Evolutionary conservation across 2,329 filamentous ascomycete genomes (phyloP), one percentile per base, ranked within the genome.

Genomic region (Exophiala aquamarina): DNA sequence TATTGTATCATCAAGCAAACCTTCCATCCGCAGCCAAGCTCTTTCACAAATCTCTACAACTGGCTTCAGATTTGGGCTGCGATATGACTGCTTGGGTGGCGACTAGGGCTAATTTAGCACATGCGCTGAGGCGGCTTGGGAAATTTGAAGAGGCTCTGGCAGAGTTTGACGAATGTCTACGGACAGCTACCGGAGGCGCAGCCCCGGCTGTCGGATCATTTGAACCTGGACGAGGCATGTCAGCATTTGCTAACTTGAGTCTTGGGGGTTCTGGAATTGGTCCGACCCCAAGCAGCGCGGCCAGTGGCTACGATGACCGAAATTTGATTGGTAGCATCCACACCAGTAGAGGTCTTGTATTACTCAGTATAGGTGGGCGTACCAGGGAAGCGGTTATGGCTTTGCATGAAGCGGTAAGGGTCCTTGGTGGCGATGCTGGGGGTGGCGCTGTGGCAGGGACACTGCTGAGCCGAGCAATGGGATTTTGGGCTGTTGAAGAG

Each of bases 1-100:
- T 96, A n/a, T 85, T 89, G 56, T 98, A 95, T 63, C 90, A 97
- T 65, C 89, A 96, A 64, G 84, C 88, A 58, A 81, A 87, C 41
- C 79, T 89, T 5, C 77, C 82, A 49, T 83, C 87, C 18, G 89
- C 93, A 0, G 82, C 88, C 8, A 77, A 82, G 21, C 81, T 91
- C 53, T 97, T 98, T 66, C 77, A 77, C 6, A 81, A 84, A 52
- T 88, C 93, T 0, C 78, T 98, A 14, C 73, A 78, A 38, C 81
- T 95, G 43, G 87, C 90, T 2, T 79, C 83, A 3, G 84, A 92
- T 29, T 89, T 94, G 52, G 85, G 89, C 53, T 86, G 88, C 45
- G 89, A 95, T 52, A 82, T 88, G 0, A 79, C 82, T 38, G 87
- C 92, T 1, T 94, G 88, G 84, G 73, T 95, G 2, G 82, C 89